Conservation (phyloP, 2,329 filamentous ascomycete species). For the Penicillium glabrum region DNA sequence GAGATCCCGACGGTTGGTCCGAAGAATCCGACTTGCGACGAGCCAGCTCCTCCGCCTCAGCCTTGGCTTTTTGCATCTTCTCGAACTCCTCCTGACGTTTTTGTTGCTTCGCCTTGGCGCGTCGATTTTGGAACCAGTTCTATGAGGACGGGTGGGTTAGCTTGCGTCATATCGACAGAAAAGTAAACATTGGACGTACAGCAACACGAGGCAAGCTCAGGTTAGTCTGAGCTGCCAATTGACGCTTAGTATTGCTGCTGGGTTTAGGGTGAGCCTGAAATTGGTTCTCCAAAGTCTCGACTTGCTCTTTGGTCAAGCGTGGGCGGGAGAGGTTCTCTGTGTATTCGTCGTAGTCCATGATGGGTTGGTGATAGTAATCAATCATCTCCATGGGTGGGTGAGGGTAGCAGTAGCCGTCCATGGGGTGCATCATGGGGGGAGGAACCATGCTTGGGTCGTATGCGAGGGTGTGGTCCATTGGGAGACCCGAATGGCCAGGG, state of each 20-base stretch:
- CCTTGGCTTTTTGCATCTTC: constrained; percentile 42
- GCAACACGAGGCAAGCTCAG: constrained; percentile 51
- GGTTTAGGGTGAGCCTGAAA: constrained; percentile 53
- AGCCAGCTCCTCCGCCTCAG: constrained; percentile 36
- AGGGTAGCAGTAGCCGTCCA: constrained; percentile 39
- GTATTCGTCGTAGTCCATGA: constrained; percentile 48
- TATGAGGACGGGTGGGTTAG: constrained; percentile 18
- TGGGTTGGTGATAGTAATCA: constrained; percentile 43
- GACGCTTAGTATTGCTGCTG: constrained; percentile 50
- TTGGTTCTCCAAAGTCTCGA: constrained; percentile 50
- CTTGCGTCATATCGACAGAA: not conserved
- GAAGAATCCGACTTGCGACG: constrained; percentile 30
- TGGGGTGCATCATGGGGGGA: constrained; percentile 38
- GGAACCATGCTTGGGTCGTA: constrained; percentile 39
- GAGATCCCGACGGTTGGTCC: constrained; percentile 24
- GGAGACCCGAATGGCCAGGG: constrained; percentile 33
- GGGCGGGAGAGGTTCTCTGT: constrained; percentile 50
- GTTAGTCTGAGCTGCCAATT: constrained; percentile 50
- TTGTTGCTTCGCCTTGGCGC: constrained; percentile 54
- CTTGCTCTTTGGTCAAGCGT: constrained; percentile 53
- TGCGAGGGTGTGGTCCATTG: constrained; percentile 38
- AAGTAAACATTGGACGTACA: constrained; percentile 36
- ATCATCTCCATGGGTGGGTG: constrained; percentile 44
- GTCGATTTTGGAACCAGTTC: constrained; percentile 56
- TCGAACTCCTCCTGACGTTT: constrained; percentile 51